Base-by-base conservation (phyloP, 2,329 filamentous ascomycete species). In the Exutisphaerella laricina region DNA sequence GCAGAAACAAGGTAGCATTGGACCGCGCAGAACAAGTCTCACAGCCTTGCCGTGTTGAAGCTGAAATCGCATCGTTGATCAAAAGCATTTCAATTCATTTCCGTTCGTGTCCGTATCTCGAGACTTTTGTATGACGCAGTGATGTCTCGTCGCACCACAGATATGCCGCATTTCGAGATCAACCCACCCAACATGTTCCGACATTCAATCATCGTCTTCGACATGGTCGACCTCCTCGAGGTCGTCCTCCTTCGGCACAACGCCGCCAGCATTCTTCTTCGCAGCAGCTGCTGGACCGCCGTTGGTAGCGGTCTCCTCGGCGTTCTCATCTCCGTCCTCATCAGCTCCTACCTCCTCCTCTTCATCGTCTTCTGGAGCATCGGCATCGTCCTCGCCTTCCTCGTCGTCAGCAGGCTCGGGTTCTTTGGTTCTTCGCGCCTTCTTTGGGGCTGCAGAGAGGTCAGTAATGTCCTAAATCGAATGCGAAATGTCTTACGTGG, bases 271-370 rank as follows among this genome's bases (percentile, higher is more conserved):
- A 17, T 41, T 41, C 30, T 50, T 45, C 43, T 60, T 59, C 16
- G 58, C 58, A 23, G 55, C 52, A 33, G 55, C 57, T 10, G 59
- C 53, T 30, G 60, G 58, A 4, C 54, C 58, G 12, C 53, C 43
- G n/a, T 39, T 45, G 26, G 55, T 53, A 9, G 54, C 53, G 9
- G 58, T 60, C 35, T 56, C 55, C 3, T 57, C 58, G 25, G 55
- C 51, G 13, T 48, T 44, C 22, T 63, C 61, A 12, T 62, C 60
- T 2, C 57, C 58, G 3, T 62, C 59, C 1, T 59, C 58, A 12
- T 54, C 56, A 8, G 49, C 55, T 29, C 26, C 50, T n/a, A 60
- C 58, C 33, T 55, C 45, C 45, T 63, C 62, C 39, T 55, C 45
- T 45, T 63, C 62, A 41, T 55, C 56, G 8, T 54, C 56, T 31